Percentiles rank a stretch among this genome's conserved stretches.
phyloP scores from a whole-genome alignment of 2,329 filamentous ascomycete genomes.

The Ascosphaera apis region DNA sequence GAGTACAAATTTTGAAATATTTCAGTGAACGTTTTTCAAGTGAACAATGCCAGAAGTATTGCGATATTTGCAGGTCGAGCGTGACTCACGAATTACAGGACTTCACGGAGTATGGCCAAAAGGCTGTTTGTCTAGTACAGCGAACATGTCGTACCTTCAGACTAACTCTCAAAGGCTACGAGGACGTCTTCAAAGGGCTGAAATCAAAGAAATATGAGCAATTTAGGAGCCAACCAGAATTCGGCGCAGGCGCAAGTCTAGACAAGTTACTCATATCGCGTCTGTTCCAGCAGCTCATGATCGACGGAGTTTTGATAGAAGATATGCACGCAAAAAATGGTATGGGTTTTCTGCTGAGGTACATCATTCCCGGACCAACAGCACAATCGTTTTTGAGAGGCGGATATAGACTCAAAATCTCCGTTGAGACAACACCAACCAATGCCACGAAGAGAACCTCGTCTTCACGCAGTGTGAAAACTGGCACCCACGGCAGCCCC shows the following conservation, averaged over 20 bases:
- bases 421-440: constrained; percentile 28
- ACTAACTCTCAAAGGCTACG: constrained; percentile 1
- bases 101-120: constrained; percentile 50
- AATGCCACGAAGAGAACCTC: constrained; percentile 13
- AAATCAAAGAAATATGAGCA: constrained; percentile 16
- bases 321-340: constrained; percentile 37
- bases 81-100: constrained; percentile 50
- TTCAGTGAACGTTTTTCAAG: constrained; percentile 68
- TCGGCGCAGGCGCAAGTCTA: constrained; percentile 45
- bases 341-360: constrained; percentile 48
- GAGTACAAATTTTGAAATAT: constrained; percentile 75
- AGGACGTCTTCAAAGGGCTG: constrained; percentile 56
- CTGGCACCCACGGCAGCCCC: constrained; percentile 15
- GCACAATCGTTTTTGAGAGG: constrained; percentile 24
- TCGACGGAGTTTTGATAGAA: constrained; percentile 52
- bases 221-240: constrained; percentile 8
- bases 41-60: constrained; percentile 47
- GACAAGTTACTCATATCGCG: constrained; percentile 59
- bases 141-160: background rate
- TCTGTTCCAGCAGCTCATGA: constrained; percentile 54
- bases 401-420: constrained; percentile 25
- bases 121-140: constrained; percentile 47
- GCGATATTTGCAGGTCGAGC: constrained; percentile 72
- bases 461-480: background rate
- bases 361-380: constrained; percentile 26